These are phyloP conservation scores for Pseudonitzschia multistriata DNA, from an alignment of 108 stramenopile genomes.

Conservation along the genomic window DNA sequence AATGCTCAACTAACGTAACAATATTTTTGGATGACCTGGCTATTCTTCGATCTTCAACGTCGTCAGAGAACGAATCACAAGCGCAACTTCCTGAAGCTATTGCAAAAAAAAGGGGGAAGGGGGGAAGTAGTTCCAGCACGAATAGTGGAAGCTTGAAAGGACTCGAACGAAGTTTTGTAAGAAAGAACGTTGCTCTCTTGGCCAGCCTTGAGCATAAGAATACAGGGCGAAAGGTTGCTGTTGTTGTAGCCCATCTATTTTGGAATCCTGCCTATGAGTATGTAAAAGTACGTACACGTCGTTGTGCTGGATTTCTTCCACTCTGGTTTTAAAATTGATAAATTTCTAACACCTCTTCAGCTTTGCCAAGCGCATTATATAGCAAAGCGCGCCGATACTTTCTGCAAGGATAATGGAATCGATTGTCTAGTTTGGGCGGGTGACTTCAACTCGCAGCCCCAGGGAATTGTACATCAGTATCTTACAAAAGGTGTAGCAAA, in stretches of 20 bases:
- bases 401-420: conserved; percentile 20
- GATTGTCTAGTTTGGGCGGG: conserved; percentile 65
- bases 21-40: conserved; percentile 82
- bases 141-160: conserved; percentile 44
- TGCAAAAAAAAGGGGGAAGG: conserved; percentile 12
- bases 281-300: conserved; percentile 48
- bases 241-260: conserved; percentile 78
- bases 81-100: not conserved
- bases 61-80: not conserved
- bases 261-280: conserved; percentile 88
- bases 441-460: conserved; percentile 79
- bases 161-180: conserved; percentile 57
- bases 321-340: not conserved
- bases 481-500: conserved; percentile 58
- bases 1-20: conserved; percentile 35
- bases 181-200: conserved; percentile 72
- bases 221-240: conserved; percentile 36
- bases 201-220: conserved; percentile 44
- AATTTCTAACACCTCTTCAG: conserved; percentile 4
- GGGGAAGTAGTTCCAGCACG: not conserved
- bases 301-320: not conserved
- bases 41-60: conserved; percentile 29
- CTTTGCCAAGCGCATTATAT: conserved; percentile 69
- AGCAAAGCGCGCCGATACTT: conserved; percentile 35
- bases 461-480: conserved; percentile 63